phyloP scores from a whole-genome alignment of 2,329 filamentous ascomycete genomes.

The Chaetoscypha palmicola region DNA sequence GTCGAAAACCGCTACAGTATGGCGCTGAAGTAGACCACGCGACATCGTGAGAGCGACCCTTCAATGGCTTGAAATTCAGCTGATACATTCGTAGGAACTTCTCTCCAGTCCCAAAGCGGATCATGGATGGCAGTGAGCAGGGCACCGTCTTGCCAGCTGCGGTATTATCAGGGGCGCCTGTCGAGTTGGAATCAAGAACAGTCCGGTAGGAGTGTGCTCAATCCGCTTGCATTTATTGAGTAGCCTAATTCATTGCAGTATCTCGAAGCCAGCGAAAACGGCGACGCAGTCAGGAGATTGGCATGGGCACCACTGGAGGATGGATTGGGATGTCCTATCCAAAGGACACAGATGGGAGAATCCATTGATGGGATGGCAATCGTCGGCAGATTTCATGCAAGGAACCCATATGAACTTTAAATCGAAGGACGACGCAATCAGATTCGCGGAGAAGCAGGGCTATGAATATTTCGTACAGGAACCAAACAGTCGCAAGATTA shows the following conservation, averaged over 20 bases:
- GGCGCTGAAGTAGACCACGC: slow-evolving; percentile 75
- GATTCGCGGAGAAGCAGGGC: slow-evolving; percentile 95
- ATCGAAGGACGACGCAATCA: slow-evolving; percentile 87
- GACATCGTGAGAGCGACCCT: slow-evolving; percentile 62
- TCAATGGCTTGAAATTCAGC: not conserved
- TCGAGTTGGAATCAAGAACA: slow-evolving; percentile 87
- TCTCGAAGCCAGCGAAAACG: slow-evolving; percentile 87
- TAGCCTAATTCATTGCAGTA: slow-evolving; percentile 56
- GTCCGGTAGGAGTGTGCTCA: slow-evolving; percentile 87
- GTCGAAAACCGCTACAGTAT: slow-evolving; percentile 67
- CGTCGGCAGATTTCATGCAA: slow-evolving; percentile 90
- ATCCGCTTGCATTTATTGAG: too few species aligned
- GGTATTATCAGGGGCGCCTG: slow-evolving; percentile 82
- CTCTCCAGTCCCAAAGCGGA: slow-evolving; percentile 80
- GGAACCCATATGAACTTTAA: slow-evolving; percentile 87
- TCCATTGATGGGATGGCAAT: slow-evolving; percentile 97
- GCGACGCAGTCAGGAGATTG: slow-evolving; percentile 92
- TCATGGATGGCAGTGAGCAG: slow-evolving; percentile 87
- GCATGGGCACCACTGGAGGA: slow-evolving; percentile 80
- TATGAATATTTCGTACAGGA: slow-evolving; percentile 99
- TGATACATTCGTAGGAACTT: slow-evolving; percentile 57
- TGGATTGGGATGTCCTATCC: slow-evolving; percentile 93
- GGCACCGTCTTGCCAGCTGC: slow-evolving; percentile 70
- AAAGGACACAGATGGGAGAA: slow-evolving; percentile 99
- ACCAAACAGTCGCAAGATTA: slow-evolving; percentile 78